phyloP scores from a whole-genome alignment of 208 protist genomes.

The Acanthamoeba sp. region DNA sequence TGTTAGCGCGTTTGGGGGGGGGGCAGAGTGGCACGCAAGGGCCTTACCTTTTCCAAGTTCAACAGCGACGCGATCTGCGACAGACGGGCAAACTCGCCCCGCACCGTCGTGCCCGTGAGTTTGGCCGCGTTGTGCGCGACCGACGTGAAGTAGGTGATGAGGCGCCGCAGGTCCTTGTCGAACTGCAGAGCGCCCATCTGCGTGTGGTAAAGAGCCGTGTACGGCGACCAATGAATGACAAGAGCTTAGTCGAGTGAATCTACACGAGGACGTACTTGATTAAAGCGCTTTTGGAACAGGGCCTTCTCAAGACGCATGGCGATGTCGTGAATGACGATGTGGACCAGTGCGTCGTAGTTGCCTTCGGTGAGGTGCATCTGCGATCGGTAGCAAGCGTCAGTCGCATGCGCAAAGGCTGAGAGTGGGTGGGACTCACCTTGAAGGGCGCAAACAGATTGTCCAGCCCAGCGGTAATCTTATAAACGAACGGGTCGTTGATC shows the following conservation, averaged over 20 bases:
- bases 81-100: slow-evolving; percentile 47
- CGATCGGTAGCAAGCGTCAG: too few species aligned
- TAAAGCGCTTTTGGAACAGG: slow-evolving; percentile 47
- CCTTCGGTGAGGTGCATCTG: slow-evolving; percentile 45
- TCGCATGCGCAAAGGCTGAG: too few species aligned
- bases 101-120: not conserved
- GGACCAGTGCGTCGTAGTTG: slow-evolving; percentile 64
- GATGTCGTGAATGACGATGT: slow-evolving; percentile 61
- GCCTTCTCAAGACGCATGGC: slow-evolving; percentile 23
- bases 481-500: slow-evolving; percentile 56
- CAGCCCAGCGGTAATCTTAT: slow-evolving; percentile 47
- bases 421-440: not conserved
- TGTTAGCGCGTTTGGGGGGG: too few species aligned
- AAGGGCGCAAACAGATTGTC: slow-evolving; percentile 60
- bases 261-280: not conserved
- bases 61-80: slow-evolving; percentile 38
- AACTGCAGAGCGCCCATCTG: slow-evolving; percentile 60
- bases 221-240: not conserved
- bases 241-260: too few species aligned
- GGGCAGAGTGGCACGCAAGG: not conserved
- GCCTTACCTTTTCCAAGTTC: slow-evolving; percentile 21
- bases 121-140: slow-evolving; percentile 24
- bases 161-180: slow-evolving; percentile 40
- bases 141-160: slow-evolving; percentile 39
- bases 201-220: too few species aligned